Percentiles rank a stretch among this genome's conserved stretches.
phyloP scores from a whole-genome alignment of 2,329 filamentous ascomycete species.

The Madurella fahalii region DNA sequence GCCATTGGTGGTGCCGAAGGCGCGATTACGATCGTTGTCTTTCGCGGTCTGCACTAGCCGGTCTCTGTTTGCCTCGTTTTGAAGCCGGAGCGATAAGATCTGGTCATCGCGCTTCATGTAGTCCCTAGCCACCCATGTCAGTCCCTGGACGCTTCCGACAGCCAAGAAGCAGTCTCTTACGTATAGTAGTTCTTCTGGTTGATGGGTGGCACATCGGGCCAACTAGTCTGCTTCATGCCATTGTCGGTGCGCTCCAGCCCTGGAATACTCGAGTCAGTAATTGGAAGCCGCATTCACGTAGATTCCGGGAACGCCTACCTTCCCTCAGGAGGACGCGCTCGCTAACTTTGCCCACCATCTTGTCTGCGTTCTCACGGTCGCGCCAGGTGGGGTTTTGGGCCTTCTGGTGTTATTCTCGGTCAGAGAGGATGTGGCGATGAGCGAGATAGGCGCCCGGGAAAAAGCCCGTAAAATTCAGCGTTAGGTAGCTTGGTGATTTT shows the following conservation, averaged over 20 bases:
- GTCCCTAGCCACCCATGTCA: conserved; percentile 55
- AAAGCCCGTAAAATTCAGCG: background rate
- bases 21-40: conserved; percentile 85
- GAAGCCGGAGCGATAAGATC: conserved; percentile 80
- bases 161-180: conserved; percentile 46
- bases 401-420: background rate
- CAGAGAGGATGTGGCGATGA: background rate
- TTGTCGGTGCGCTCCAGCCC: conserved; percentile 96
- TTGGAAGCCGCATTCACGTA: background rate
- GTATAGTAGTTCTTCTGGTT: conserved; percentile 99
- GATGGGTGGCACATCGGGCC: conserved; percentile 89
- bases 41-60: conserved; percentile 80
- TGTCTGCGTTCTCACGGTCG: conserved; percentile 7
- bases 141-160: conserved; percentile 2
- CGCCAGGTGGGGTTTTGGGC: too few species aligned
- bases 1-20: conserved; percentile 71
- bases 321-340: conserved; percentile 61
- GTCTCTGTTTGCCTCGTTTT: conserved; percentile 81
- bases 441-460: background rate
- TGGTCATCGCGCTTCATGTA: conserved; percentile 99
- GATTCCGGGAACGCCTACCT: conserved; percentile 41
- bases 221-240: conserved; percentile 91
- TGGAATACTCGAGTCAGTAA: conserved; percentile 36
- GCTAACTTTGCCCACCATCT: conserved; percentile 62
- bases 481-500: background rate